Conservation (phyloP, 169 alveolate genomes). For the Eimeria necatrix region DNA sequence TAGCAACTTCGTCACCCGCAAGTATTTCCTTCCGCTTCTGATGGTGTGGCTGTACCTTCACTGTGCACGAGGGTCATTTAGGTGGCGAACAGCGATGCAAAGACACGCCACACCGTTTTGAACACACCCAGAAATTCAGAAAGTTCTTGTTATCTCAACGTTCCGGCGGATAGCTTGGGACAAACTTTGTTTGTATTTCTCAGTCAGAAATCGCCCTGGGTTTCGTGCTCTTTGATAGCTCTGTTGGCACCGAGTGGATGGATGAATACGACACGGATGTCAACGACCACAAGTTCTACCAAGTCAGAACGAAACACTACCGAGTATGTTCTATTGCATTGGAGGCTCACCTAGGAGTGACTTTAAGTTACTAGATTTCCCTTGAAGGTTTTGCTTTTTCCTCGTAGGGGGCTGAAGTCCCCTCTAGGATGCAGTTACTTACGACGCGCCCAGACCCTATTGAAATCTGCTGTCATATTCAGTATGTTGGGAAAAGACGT, state of each 20-base stretch:
- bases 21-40: conserved; percentile 75
- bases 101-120: background rate
- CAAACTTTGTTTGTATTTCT: conserved; percentile 32
- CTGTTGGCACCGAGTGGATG: conserved; percentile 79
- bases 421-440: no score
- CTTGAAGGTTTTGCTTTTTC: no score
- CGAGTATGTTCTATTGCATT: conserved; percentile 46
- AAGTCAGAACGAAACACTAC: conserved; percentile 68
- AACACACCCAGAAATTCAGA: background rate
- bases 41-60: conserved; percentile 64
- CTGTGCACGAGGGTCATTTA: background rate
- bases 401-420: no score
- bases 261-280: conserved; percentile 74
- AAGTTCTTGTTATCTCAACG: background rate
- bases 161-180: background rate
- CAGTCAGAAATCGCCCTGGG: conserved; percentile 75
- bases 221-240: conserved; percentile 80
- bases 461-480: background rate
- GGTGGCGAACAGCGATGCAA: background rate
- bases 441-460: no score
- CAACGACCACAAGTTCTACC: conserved; percentile 77
- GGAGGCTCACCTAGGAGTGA: background rate
- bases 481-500: conserved; percentile 73
- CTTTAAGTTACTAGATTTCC: no score
- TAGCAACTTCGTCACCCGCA: conserved; percentile 80